These are phyloP conservation scores for Excoecaria cochinchinensis DNA, from an alignment of 345 rosid genomes.

Conservation along the genomic window DNA sequence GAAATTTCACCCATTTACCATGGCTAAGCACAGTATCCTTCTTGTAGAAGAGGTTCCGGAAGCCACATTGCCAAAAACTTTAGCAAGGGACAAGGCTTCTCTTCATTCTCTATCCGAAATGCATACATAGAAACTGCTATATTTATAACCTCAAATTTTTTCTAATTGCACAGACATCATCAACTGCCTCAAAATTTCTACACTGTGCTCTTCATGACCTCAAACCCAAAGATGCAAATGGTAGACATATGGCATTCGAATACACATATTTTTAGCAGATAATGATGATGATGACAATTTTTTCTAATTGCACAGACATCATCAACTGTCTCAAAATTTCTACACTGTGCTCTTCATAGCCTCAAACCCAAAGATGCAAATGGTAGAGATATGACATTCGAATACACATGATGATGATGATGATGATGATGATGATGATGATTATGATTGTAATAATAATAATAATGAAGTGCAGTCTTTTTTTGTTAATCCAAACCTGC, in stretches of 20 bases:
- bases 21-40: conserved; percentile 17
- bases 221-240: neutral
- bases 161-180: conserved; percentile 1
- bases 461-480: neutral
- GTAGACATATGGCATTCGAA: neutral
- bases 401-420: too few relatives aligned
- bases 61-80: conserved; percentile 31
- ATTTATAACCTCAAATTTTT: conserved; percentile 4
- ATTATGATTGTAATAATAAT: too few relatives aligned
- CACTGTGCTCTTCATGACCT: neutral
- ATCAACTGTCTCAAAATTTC: neutral
- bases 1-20: conserved; percentile 17
- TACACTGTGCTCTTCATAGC: neutral
- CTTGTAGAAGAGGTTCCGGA: conserved; percentile 33
- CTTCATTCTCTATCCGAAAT: conserved; percentile 15
- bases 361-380: neutral
- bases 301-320: conserved; percentile 3
- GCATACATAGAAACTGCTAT: neutral
- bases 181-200: neutral
- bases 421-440: too few relatives aligned
- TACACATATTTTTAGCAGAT: too few relatives aligned
- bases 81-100: conserved; percentile 39
- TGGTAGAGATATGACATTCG: neutral
- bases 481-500: conserved; percentile 56
- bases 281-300: neutral